A percentile compares a stretch with the other conserved stretches of the same genome.
These are phyloP conservation scores for Wallemia ichthyophaga DNA, from an alignment of 1,284 basidiomycete species.

Conservation along the genomic window DNA sequence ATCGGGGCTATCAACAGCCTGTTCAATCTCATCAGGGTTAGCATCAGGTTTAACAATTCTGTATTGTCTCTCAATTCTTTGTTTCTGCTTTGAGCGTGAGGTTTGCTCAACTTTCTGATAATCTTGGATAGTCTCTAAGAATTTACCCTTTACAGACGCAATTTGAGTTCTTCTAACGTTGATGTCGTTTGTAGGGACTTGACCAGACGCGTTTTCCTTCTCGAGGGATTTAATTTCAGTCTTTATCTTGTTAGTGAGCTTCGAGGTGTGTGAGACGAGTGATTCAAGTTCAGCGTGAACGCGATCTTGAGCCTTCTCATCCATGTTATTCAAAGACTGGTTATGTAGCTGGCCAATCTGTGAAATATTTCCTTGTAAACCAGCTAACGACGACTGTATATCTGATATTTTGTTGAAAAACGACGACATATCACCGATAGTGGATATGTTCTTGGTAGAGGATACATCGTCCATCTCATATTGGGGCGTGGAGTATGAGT, in stretches of 20 bases:
- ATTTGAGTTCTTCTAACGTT: conserved; percentile 21
- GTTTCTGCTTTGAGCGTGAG: conserved; percentile 72
- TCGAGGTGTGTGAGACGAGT: conserved; percentile 44
- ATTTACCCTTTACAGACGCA: conserved; percentile 18
- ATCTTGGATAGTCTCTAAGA: conserved; percentile 20
- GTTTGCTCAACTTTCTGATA: conserved; percentile 73
- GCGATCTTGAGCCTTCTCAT: conserved; percentile 32
- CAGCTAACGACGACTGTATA: conserved; percentile 35
- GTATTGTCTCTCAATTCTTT: conserved; percentile 81
- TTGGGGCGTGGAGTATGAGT: not conserved
- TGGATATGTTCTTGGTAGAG: not conserved
- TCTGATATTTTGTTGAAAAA: conserved; percentile 19
- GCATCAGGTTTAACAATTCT: conserved; percentile 90
- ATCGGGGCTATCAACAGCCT: conserved; percentile 43
- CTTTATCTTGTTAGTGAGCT: conserved; percentile 40
- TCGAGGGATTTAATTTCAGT: conserved; percentile 47
- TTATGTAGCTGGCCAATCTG: conserved; percentile 40
- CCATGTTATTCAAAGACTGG: conserved; percentile 43
- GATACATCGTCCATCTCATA: not conserved
- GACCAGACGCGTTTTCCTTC: conserved; percentile 33
- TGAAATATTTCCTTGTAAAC: conserved; percentile 36
- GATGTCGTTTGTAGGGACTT: conserved; percentile 14
- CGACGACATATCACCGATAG: not conserved
- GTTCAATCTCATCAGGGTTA: conserved; percentile 45
- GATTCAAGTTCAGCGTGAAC: conserved; percentile 35